Percentiles rank a stretch among this genome's conserved stretches.
phyloP scores from a whole-genome alignment of 2,329 filamentous ascomycete genomes.

The Colletotrichum siamense region DNA sequence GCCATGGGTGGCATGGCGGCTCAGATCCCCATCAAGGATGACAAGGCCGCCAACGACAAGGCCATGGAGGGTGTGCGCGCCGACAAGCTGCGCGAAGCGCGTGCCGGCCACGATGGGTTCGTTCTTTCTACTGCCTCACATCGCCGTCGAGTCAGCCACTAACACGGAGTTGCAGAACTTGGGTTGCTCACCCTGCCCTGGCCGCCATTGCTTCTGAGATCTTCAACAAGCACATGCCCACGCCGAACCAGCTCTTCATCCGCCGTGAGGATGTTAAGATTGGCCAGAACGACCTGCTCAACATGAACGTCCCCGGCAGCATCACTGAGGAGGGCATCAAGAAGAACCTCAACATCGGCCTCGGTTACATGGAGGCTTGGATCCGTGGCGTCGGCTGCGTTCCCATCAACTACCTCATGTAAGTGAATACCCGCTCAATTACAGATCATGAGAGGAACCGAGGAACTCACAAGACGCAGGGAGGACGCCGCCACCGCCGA shows the following conservation, averaged over 20 bases:
- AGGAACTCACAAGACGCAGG: constrained; percentile 35
- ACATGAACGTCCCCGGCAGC: constrained; percentile 95
- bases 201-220: constrained; percentile 87
- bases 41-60: constrained; percentile 87
- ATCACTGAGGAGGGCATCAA: constrained; percentile 94
- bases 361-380: constrained; percentile 99
- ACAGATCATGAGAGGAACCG: neutral
- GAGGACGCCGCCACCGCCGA: constrained; percentile 98
- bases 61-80: constrained; percentile 93
- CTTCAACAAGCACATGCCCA: constrained; percentile 99
- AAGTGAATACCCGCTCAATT: constrained; percentile 30
- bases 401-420: constrained; percentile 97
- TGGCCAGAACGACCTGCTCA: constrained; percentile 87
- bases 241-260: constrained; percentile 89
- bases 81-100: constrained; percentile 95
- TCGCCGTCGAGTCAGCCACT: neutral
- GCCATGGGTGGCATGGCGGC: constrained; percentile 99
- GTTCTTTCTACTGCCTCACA: neutral
- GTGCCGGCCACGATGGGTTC: constrained; percentile 85
- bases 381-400: constrained; percentile 93
- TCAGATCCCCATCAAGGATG: constrained; percentile 98
- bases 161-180: constrained; percentile 63
- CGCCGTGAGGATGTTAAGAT: constrained; percentile 90
- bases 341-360: constrained; percentile 96
- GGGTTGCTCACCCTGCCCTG: constrained; percentile 96